Evolutionary conservation across 257 asterid species (phyloP).

Genomic region (Gentiana dahurica): DNA sequence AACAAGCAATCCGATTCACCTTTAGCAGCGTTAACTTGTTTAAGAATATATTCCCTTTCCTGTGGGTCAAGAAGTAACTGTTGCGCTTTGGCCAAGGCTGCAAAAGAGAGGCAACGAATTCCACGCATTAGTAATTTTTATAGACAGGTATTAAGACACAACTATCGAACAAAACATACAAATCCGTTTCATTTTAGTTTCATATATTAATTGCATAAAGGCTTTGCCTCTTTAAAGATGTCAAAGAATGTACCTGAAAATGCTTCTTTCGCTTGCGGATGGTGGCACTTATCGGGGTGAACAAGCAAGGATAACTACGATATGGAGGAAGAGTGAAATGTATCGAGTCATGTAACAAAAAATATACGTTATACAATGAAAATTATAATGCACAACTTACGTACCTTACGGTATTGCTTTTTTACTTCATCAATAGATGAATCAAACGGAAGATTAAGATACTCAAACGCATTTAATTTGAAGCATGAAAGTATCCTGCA

Average conservation of each 20-base stretch:
- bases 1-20: slow-evolving; percentile 25
- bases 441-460: slow-evolving; percentile 77
- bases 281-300: slow-evolving; percentile 99
- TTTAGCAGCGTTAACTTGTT: slow-evolving; percentile 86
- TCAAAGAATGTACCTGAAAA: slow-evolving; percentile 61
- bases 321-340: slow-evolving; percentile 13
- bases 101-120: slow-evolving; percentile 10
- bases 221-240: no score
- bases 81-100: slow-evolving; percentile 96
- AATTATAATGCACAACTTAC: slow-evolving; percentile 1
- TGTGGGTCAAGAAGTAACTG: slow-evolving; percentile 73
- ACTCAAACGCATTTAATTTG: slow-evolving; percentile 88
- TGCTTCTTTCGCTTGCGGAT: slow-evolving; percentile 98
- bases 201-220: no score
- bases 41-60: slow-evolving; percentile 89
- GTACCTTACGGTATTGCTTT: slow-evolving; percentile 93
- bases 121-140: slow-evolving; percentile 9
- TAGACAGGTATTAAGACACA: not conserved
- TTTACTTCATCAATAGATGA: slow-evolving; percentile 70
- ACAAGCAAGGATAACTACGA: slow-evolving; percentile 86
- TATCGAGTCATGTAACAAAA: slow-evolving; percentile 3
- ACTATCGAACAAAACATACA: not conserved
- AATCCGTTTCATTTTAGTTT: no score
- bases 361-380: not conserved
- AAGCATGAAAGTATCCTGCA: slow-evolving; percentile 96